phyloP scores from a whole-genome alignment of 805 yeast genomes.

The Limtongia smithiae region DNA sequence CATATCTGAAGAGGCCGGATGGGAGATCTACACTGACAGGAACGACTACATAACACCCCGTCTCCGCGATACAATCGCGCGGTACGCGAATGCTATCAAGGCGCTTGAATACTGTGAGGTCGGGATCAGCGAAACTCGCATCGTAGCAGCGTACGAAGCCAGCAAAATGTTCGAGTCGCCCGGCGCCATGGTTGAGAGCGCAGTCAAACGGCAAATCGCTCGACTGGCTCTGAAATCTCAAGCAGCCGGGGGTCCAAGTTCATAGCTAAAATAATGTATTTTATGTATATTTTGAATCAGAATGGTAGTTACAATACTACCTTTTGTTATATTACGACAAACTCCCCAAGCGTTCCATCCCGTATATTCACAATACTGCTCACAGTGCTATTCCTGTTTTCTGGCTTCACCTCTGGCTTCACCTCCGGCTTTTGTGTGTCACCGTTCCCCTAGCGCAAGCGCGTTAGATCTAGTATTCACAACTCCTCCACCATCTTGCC shows the following conservation, averaged over 20 bases:
- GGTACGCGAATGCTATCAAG: slow-evolving; percentile 79
- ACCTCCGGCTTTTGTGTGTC: too few species aligned
- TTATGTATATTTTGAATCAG: background rate
- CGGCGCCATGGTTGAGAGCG: slow-evolving; percentile 69
- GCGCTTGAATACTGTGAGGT: slow-evolving; percentile 81
- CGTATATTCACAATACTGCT: too few species aligned
- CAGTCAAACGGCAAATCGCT: slow-evolving; percentile 46
- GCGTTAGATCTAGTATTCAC: too few species aligned
- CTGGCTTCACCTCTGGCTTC: background rate
- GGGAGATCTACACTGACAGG: slow-evolving; percentile 90
- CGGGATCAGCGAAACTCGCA: slow-evolving; percentile 78
- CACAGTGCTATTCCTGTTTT: background rate
- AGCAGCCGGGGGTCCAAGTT: too few species aligned
- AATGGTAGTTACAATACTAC: background rate
- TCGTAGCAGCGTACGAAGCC: slow-evolving; percentile 81
- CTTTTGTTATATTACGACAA: background rate
- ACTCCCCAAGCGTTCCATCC: background rate
- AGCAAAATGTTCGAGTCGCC: slow-evolving; percentile 70
- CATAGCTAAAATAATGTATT: background rate
- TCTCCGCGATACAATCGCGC: slow-evolving; percentile 67
- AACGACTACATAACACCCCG: slow-evolving; percentile 58
- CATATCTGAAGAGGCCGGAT: slow-evolving; percentile 85
- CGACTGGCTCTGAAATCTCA: slow-evolving; percentile 9
- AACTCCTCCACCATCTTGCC: too few species aligned
- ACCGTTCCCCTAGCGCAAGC: too few species aligned